Conservation (phyloP, 768 basidiomycete genomes). For the Rhizopogon vinicolor region DNA sequence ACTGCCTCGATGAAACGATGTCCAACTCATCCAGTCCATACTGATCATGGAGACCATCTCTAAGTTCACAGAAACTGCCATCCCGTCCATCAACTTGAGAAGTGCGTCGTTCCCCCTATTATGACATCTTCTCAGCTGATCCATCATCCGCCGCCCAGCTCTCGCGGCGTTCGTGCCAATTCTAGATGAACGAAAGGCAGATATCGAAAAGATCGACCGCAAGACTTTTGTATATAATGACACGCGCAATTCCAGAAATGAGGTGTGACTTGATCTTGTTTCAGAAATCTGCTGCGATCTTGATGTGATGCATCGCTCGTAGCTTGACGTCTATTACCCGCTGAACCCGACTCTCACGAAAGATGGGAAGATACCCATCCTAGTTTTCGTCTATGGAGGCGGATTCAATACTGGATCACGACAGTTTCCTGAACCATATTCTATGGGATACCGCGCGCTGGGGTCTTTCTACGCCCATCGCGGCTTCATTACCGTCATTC, state of each 20-base stretch:
- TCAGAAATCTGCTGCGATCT: not conserved
- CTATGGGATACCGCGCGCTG: slow-evolving; percentile 51
- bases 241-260: not conserved
- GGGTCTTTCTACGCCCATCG: slow-evolving; percentile 57
- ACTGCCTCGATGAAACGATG: too few relatives aligned
- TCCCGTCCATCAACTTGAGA: slow-evolving; percentile 26
- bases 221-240: slow-evolving; percentile 55
- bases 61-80: slow-evolving; percentile 23
- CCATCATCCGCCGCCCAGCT: slow-evolving; percentile 30
- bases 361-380: slow-evolving; percentile 36
- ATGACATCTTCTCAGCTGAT: not conserved
- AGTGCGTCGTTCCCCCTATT: slow-evolving; percentile 24
- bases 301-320: not conserved
- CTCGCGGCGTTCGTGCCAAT: slow-evolving; percentile 44
- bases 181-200: slow-evolving; percentile 40
- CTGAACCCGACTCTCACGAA: slow-evolving; percentile 19
- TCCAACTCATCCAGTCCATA: too few relatives aligned
- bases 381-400: slow-evolving; percentile 67
- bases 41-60: slow-evolving; percentile 33
- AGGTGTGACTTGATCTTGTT: not conserved
- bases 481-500: slow-evolving; percentile 60
- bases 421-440: slow-evolving; percentile 39
- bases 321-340: slow-evolving; percentile 72
- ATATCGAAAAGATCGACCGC: slow-evolving; percentile 43
- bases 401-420: slow-evolving; percentile 52